Conservation (phyloP, 352 stramenopile genomes). For the Phytophthora pseudosyringae region DNA sequence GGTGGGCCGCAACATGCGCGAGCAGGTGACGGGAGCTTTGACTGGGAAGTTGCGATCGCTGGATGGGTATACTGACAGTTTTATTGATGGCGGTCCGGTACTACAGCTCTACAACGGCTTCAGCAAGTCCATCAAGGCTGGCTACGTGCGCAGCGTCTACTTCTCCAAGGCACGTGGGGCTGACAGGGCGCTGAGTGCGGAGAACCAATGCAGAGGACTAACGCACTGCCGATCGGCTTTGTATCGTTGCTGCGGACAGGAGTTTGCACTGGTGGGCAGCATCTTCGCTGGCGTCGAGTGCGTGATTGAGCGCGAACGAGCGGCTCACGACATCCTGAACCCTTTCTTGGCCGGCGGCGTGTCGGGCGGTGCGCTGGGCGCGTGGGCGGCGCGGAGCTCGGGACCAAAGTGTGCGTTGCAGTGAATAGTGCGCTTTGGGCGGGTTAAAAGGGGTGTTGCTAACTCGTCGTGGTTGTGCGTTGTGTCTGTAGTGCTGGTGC, state of each 20-base stretch:
- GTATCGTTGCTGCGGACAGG: constrained; percentile 42
- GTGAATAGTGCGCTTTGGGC: not conserved
- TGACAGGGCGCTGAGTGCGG: not conserved
- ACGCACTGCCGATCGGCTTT: not conserved
- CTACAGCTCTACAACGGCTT: constrained; percentile 85
- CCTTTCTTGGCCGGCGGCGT: constrained; percentile 74
- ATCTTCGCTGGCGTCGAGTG: constrained; percentile 87
- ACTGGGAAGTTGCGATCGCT: not conserved
- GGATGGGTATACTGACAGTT: not conserved
- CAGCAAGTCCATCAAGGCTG: constrained; percentile 79
- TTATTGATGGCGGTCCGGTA: not conserved
- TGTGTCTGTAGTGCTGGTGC: constrained; percentile 57
- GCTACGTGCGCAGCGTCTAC: constrained; percentile 86
- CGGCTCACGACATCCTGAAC: constrained; percentile 79
- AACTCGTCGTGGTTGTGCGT: constrained; percentile 2
- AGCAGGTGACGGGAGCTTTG: constrained; percentile 56
- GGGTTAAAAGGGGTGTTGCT: not conserved
- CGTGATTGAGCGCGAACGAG: constrained; percentile 84
- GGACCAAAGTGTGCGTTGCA: constrained; percentile 59
- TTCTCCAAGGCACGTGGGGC: constrained; percentile 73
- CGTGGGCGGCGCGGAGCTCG: constrained; percentile 73
- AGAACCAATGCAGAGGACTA: not conserved
- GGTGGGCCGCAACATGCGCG: constrained; percentile 84
- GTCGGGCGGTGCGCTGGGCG: constrained; percentile 69
- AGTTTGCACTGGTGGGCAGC: constrained; percentile 83